Conservation (phyloP, 352 stramenopile genomes). For the Phytopythium montanum region DNA sequence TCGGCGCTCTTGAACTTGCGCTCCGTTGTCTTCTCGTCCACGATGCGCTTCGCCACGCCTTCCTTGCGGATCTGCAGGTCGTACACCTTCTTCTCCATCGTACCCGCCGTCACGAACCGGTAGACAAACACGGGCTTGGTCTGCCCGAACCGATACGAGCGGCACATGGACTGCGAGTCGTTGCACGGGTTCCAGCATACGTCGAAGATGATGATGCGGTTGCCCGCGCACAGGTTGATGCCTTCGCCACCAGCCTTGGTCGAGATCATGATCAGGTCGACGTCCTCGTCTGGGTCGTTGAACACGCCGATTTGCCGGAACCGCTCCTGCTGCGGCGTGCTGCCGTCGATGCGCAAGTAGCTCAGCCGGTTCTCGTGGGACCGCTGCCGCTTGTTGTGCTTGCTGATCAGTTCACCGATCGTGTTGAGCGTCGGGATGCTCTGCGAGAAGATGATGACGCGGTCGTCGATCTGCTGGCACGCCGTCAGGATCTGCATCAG, state of each 20-base stretch:
- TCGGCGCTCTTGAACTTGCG: constrained; percentile 80
- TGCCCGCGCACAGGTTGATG: constrained; percentile 87
- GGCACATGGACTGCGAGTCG: constrained; percentile 91
- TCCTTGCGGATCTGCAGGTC: constrained; percentile 90
- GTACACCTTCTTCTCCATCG: constrained; percentile 94
- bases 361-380: constrained; percentile 41
- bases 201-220: constrained; percentile 91
- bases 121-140: constrained; percentile 92
- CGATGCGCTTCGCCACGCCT: constrained; percentile 84
- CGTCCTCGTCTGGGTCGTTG: constrained; percentile 76
- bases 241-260: constrained; percentile 85
- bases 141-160: constrained; percentile 91
- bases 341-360: constrained; percentile 82
- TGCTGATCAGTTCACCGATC: constrained; percentile 66
- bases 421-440: constrained; percentile 85
- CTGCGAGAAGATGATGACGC: constrained; percentile 89
- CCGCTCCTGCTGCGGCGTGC: constrained; percentile 69
- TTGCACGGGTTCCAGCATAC: constrained; percentile 92
- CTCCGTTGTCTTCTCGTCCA: constrained; percentile 84
- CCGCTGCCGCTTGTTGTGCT: constrained; percentile 53
- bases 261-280: constrained; percentile 86
- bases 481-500: constrained; percentile 75
- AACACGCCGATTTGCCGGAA: constrained; percentile 81
- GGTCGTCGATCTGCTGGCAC: constrained; percentile 70
- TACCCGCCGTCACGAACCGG: constrained; percentile 87